Conservation (phyloP, 164 flowering plant species). For the Nymphaea colorata region DNA sequence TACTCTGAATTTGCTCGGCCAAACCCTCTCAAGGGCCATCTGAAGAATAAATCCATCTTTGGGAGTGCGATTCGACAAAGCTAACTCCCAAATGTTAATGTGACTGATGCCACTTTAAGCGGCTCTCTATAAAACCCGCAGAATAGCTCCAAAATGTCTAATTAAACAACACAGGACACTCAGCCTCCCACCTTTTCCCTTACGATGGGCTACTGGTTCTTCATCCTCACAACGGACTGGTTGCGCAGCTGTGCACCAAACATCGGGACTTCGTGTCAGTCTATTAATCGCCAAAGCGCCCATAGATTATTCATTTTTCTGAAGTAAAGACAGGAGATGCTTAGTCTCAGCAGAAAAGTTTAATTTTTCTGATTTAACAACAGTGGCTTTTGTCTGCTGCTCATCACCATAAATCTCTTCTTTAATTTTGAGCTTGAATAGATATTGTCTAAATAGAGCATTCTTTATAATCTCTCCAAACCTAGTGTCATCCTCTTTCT, state of each 20-base stretch:
- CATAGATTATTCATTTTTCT: slow-evolving; percentile 6
- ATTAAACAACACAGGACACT: neutral
- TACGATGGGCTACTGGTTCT: neutral
- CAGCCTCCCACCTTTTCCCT: neutral
- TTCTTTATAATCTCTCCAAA: slow-evolving; percentile 40
- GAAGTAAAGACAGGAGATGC: slow-evolving; percentile 39
- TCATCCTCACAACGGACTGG: neutral
- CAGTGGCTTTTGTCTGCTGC: slow-evolving; percentile 71
- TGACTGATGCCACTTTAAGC: slow-evolving; percentile 37
- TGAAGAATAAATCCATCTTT: too few species aligned
- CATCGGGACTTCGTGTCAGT: neutral
- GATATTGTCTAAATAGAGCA: slow-evolving; percentile 40
- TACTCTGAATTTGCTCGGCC: too few species aligned
- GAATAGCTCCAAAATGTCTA: neutral
- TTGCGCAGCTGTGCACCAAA: neutral
- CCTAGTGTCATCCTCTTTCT: slow-evolving; percentile 45
- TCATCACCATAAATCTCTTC: slow-evolving; percentile 90
- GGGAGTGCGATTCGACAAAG: too few species aligned
- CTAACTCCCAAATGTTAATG: too few species aligned
- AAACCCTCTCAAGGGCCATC: too few species aligned
- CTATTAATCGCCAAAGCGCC: neutral
- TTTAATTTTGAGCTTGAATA: slow-evolving; percentile 78
- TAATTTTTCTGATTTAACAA: slow-evolving; percentile 71
- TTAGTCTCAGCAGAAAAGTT: slow-evolving; percentile 45
- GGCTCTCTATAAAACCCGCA: slow-evolving; percentile 7